Conservation (phyloP, 1,139 yeast genomes). For the Saccharomycopsis hybrid region DNA sequence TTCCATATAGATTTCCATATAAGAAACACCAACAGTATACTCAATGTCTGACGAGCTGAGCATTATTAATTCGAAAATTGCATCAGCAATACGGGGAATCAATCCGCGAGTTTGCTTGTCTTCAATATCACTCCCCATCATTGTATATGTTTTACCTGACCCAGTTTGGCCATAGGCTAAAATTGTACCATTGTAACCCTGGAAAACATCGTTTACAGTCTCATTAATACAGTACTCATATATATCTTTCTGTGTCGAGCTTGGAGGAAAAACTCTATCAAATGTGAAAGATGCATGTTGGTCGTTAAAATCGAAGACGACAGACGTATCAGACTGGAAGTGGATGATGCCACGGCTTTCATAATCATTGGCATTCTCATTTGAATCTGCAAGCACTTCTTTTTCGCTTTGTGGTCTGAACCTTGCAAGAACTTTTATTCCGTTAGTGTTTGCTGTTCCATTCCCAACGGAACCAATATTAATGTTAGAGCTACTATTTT, state of each 20-base stretch:
- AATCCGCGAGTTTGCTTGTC: slow-evolving; percentile 42
- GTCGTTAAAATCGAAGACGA: slow-evolving; percentile 26
- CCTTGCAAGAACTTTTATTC: slow-evolving; percentile 61
- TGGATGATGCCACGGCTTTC: slow-evolving; percentile 13
- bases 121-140: slow-evolving; percentile 61
- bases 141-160: slow-evolving; percentile 79
- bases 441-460: slow-evolving; percentile 19
- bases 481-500: background rate
- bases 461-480: too few species aligned
- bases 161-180: slow-evolving; percentile 90
- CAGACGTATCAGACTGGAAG: slow-evolving; percentile 18
- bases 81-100: slow-evolving; percentile 67
- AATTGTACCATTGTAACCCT: slow-evolving; percentile 81
- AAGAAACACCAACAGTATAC: slow-evolving; percentile 63
- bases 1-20: slow-evolving; percentile 82
- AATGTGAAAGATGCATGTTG: slow-evolving; percentile 44
- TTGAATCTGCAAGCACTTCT: slow-evolving; percentile 33
- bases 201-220: slow-evolving; percentile 60
- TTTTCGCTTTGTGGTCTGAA: slow-evolving; percentile 46
- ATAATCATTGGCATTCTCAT: too few species aligned
- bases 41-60: slow-evolving; percentile 49
- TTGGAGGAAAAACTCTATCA: slow-evolving; percentile 56
- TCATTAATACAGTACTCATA: slow-evolving; percentile 54
- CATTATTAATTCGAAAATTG: slow-evolving; percentile 54
- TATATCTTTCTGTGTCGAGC: slow-evolving; percentile 50